Evolutionary conservation across 306 rosid species (phyloP).

Genomic region (Medicago truncatula): DNA sequence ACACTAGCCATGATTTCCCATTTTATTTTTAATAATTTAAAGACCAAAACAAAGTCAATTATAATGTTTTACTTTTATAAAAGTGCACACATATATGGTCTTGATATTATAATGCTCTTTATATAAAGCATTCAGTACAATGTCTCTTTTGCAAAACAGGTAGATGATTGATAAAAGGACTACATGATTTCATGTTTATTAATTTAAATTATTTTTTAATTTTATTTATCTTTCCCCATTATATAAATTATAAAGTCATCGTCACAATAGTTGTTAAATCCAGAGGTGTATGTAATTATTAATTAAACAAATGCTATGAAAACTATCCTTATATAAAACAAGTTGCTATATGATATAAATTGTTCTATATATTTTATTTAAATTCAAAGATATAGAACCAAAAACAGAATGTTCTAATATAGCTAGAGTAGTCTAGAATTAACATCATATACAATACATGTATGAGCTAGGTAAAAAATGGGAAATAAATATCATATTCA

Average conservation of each 20-base stretch:
- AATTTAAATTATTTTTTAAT: neutral
- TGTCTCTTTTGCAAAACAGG: conserved; percentile 18
- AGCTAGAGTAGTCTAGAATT: conserved; percentile 4
- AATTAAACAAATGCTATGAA: neutral
- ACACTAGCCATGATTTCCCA: conserved; percentile 9
- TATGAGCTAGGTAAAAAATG: neutral
- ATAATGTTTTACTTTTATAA: conserved; percentile 29
- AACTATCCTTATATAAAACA: neutral
- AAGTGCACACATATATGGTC: neutral
- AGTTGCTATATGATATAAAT: neutral
- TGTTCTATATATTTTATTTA: neutral
- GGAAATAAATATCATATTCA: neutral
- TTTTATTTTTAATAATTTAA: conserved; percentile 31
- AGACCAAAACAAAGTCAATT: conserved; percentile 33
- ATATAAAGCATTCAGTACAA: conserved; percentile 15
- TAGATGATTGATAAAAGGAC: neutral
- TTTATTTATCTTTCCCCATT: neutral
- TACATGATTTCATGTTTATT: conserved; percentile 13
- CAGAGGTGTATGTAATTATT: conserved; percentile 1
- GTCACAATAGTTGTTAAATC: neutral
- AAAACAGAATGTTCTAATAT: neutral
- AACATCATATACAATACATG: neutral
- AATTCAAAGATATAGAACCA: neutral
- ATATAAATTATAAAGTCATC: neutral
- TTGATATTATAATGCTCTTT: conserved; percentile 21